These are phyloP conservation scores for Pythium brassicae DNA, from an alignment of 352 stramenopile species.

Conservation along the genomic window DNA sequence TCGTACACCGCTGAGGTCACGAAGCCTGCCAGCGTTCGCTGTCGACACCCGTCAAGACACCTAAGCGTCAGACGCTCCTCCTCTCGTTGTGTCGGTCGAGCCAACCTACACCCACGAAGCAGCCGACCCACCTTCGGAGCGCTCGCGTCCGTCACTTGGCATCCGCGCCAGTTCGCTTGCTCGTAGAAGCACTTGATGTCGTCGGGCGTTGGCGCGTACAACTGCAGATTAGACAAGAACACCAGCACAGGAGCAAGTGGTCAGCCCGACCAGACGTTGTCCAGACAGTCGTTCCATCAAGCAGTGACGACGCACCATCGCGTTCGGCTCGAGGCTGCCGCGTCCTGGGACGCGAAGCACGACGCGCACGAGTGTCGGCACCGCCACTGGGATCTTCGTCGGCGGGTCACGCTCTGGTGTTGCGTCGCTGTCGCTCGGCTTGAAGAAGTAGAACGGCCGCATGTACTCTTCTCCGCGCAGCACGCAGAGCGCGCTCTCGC, in stretches of 20 bases:
- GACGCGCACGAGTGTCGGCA: constrained; percentile 72
- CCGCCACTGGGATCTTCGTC: constrained; percentile 40
- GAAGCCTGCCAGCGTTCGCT: constrained; percentile 51
- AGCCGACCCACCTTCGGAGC: constrained; percentile 3
- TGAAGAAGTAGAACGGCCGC: constrained; percentile 63
- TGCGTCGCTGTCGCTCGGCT: neutral
- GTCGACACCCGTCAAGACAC: neutral
- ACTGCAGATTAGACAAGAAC: constrained; percentile 11
- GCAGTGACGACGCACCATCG: constrained; percentile 39
- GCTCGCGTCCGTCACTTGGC: constrained; percentile 13
- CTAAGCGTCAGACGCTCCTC: neutral
- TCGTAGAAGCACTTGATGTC: constrained; percentile 21
- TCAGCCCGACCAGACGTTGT: neutral
- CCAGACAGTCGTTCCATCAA: neutral
- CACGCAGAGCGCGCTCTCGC: constrained; percentile 29
- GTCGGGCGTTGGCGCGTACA: constrained; percentile 26
- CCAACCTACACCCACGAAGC: neutral
- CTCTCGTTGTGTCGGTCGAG: neutral
- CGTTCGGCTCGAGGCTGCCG: constrained; percentile 48
- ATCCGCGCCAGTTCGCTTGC: constrained; percentile 34
- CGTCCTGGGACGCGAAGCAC: constrained; percentile 46
- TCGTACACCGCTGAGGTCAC: constrained; percentile 81
- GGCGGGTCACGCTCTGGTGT: neutral
- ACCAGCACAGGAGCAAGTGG: neutral
- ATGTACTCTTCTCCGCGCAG: constrained; percentile 63